Percentiles rank a stretch among this genome's conserved stretches.
phyloP scores from a whole-genome alignment of 805 yeast genomes.

The Saccharomycopsis selenospora region DNA sequence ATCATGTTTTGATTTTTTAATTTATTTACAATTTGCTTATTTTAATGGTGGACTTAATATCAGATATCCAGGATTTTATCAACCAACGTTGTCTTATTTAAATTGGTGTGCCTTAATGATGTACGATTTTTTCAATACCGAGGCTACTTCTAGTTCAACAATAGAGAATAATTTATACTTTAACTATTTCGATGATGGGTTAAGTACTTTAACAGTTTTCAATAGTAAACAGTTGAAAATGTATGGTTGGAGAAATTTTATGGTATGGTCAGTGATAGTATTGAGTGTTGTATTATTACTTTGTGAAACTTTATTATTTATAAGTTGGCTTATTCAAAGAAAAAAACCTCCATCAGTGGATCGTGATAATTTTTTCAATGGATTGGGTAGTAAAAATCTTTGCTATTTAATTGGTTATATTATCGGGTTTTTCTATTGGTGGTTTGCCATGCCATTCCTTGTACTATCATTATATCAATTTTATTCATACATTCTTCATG shows the following conservation, averaged over 20 bases:
- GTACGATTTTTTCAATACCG: constrained; percentile 20
- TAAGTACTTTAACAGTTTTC: constrained; percentile 33
- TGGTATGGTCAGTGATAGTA: constrained; percentile 26
- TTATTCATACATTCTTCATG: constrained; percentile 4
- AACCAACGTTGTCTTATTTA: constrained; percentile 42
- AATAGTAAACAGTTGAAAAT: constrained; percentile 13
- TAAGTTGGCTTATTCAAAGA: constrained; percentile 6
- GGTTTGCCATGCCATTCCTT: constrained; percentile 39
- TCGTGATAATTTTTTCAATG: constrained; percentile 5
- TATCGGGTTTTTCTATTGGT: constrained; percentile 29
- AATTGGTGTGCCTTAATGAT: constrained; percentile 50
- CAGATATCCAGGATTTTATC: constrained; percentile 56
- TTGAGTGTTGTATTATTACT: constrained; percentile 1
- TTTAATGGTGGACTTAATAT: constrained; percentile 49
- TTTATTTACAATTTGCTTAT: constrained; percentile 52
- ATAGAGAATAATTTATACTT: constrained; percentile 38
- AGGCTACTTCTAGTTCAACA: constrained; percentile 16
- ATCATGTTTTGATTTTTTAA: constrained; percentile 39
- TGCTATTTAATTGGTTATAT: constrained; percentile 31
- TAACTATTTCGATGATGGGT: constrained; percentile 33
- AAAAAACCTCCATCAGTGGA: not conserved
- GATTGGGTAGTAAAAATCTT: constrained; percentile 24
- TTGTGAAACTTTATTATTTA: constrained; percentile 3
- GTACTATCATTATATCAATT: constrained; percentile 30
- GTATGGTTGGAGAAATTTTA: constrained; percentile 38